Evolutionary conservation across 441 rosid genomes (phyloP), one percentile per base, ranked within the genome.

Genomic region (Brassica balearica): DNA sequence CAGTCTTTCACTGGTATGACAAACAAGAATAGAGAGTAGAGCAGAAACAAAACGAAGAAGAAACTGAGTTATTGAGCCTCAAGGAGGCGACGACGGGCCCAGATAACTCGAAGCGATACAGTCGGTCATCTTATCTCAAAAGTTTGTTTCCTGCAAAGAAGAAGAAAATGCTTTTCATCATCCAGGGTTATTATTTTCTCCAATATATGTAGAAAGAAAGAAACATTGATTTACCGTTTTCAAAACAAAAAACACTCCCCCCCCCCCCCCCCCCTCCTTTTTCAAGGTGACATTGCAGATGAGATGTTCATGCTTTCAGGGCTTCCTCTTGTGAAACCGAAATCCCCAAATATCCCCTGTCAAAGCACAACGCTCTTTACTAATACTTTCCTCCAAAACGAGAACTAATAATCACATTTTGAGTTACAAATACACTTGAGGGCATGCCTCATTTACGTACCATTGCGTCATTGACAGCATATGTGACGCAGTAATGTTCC

Each of bases 381-480:
- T 53, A 53, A 53, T 8, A 15, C 19, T 2, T 6, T 2, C 20
- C 59, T 2, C 19, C 19, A 43, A 6, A 53, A n/a, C 59, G 4
- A 53, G 59, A 53, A 53, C 59, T 6, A 53, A 53, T 15, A 51
- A 15, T 15, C 59, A 53, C 9, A 53, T 53, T 51, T 20, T 53
- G 12, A 5, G 20, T 69, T 75, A 3, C 41, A 17, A 34, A 11
- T 53, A 69, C 61, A 69, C 61, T 74, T 51, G 14, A 51, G 17
- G 22, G 43, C 72, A 34, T 55, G 68, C 20, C 77, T 53, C 55
- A 32, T 81, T 9, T n/a, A 64, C 81, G 64, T 89, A 92, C 97
- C 98, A 88, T 84, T 63, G 88, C 83, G 77, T 96, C 98, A 81
- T 91, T 91, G 81, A 96, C 88, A 68, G 96, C 97, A 82, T 84